phyloP scores from a whole-genome alignment of 129 eudicot genomes.

The Escallonia rubra region DNA sequence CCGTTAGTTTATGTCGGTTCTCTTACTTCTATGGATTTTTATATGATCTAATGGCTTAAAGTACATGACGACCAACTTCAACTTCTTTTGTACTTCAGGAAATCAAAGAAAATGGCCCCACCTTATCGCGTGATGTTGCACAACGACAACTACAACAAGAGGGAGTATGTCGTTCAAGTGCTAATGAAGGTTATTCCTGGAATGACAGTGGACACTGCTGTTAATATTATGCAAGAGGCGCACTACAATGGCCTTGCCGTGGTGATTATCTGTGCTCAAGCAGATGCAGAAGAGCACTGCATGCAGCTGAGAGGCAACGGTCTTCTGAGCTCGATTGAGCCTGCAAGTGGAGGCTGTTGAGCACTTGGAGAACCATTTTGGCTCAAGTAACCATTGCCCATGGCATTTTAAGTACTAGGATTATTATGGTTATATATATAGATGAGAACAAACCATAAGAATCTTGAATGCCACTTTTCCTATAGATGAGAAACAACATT shows the following conservation, averaged over 20 bases:
- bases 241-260: conserved; percentile 79
- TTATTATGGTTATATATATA: not conserved
- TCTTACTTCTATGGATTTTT: too few relatives aligned
- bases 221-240: conserved; percentile 96
- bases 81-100: conserved; percentile 35
- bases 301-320: conserved; percentile 90
- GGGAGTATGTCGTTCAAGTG: conserved; percentile 97
- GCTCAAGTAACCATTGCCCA: not conserved
- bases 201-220: conserved; percentile 89
- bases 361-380: not conserved
- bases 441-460: not conserved
- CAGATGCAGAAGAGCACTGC: conserved; percentile 96
- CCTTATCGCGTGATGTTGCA: conserved; percentile 94
- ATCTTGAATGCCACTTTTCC: not conserved
- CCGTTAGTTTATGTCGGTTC: too few relatives aligned
- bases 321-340: conserved; percentile 85
- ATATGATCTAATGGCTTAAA: too few relatives aligned
- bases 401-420: conserved; percentile 1
- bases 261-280: conserved; percentile 86
- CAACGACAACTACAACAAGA: conserved; percentile 82
- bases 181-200: conserved; percentile 97
- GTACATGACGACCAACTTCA: not conserved
- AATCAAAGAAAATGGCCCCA: conserved; percentile 85
- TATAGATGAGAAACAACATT: not conserved
- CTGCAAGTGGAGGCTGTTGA: conserved; percentile 80